phyloP scores from a whole-genome alignment of 2,329 filamentous ascomycete genomes.

The Knufia fluminis region DNA sequence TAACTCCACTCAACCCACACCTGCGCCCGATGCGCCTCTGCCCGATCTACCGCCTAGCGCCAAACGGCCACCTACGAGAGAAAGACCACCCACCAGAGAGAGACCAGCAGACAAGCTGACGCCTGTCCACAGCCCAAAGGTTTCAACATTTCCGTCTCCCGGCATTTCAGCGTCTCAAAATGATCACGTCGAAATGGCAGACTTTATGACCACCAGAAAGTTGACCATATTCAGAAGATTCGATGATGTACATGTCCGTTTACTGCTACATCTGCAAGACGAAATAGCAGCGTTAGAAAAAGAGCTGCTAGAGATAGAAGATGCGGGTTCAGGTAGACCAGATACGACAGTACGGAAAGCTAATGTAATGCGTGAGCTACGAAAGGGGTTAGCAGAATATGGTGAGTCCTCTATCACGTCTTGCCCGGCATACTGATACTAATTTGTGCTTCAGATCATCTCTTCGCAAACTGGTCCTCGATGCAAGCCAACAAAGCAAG shows the following conservation, averaged over 20 bases:
- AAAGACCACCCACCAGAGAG: conserved; percentile 2
- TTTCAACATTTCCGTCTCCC: conserved; percentile 7
- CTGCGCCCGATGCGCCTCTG: conserved; percentile 4
- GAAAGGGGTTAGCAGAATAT: conserved; percentile 21
- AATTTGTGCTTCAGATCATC: conserved; percentile 15
- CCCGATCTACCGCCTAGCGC: neutral
- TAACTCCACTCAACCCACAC: conserved; percentile 3
- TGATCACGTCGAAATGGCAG: conserved; percentile 17
- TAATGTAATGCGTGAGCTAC: conserved; percentile 19
- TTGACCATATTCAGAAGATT: conserved; percentile 29
- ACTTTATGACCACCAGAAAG: conserved; percentile 21
- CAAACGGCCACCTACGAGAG: conserved; percentile 1
- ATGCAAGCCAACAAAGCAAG: conserved; percentile 20
- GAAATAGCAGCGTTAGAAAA: conserved; percentile 27
- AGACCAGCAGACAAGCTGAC: neutral
- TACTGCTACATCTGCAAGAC: conserved; percentile 29
- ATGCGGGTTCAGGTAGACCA: conserved; percentile 2
- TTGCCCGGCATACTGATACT: neutral
- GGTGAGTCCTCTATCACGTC: conserved; percentile 13
- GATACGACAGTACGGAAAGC: conserved; percentile 17
- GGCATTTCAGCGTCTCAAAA: neutral
- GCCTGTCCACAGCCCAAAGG: neutral
- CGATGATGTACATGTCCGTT: conserved; percentile 24
- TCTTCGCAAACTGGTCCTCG: conserved; percentile 21
- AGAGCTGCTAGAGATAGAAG: conserved; percentile 25